Base-by-base conservation (phyloP, 352 stramenopile species). In the Pythium periplocum region DNA sequence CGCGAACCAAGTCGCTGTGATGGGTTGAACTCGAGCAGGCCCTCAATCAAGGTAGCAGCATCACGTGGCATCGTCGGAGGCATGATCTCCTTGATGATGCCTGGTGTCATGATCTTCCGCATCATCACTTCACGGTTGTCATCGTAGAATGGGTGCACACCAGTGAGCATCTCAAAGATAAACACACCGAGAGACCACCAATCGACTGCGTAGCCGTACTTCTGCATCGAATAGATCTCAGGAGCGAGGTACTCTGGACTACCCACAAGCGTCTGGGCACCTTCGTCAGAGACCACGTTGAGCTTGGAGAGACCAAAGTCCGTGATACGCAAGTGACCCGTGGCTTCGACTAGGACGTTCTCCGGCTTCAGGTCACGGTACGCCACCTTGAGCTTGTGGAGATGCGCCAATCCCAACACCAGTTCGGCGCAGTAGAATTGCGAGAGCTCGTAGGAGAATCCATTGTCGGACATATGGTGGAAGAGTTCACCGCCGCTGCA, bases 301-400 rank as follows among this genome's bases (percentile, higher is more conserved):
- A 86, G 68, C 52, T 90, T 88, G 1, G 83, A 90, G 7, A 90
- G 53, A 1, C 83, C 80, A 87, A 99, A 99, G 75, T 99, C 97
- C 10, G 96, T 99, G 49, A 99, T 77, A 35, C 87, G 95, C 34
- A 98, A 69, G 63, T 99, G 96, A 1, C 97, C 97, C 45, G 79
- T 69, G 83, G 71, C 75, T 56, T 90, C 75, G 9, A 93, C 39
- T 3, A 93, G 53, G 45, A 95, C 91, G 62, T 99, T 99, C 69
- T 99, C 97, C 2, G 96, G 97, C 62, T 98, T 98, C 37, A 98
- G 68, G 62, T 98, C 92, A n/a, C 93, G 87, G 72, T 99, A 98
- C 31, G 98, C 85, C 38, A 99, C 96, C 54, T 96, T 93, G 1
- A 94, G 69, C 4, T 49, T 66, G 68, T 99, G 97, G 51, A 99